Conservation (phyloP, 108 stramenopile species). For the Bacterosira constricta region DNA sequence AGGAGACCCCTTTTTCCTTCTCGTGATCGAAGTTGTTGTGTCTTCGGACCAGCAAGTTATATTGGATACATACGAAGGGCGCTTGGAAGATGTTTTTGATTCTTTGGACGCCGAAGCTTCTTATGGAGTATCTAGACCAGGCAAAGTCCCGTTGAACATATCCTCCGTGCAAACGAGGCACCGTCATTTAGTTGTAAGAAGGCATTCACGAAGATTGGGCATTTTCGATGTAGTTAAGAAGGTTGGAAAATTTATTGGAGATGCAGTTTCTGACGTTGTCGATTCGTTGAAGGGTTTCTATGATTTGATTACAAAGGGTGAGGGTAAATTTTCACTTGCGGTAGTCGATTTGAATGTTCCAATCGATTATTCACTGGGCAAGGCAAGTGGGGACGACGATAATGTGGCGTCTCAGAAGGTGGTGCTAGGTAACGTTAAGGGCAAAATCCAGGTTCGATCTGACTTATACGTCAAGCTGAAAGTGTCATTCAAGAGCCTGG, state of each 20-base stretch:
- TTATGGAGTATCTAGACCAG: background rate
- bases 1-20: background rate
- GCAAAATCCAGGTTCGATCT: background rate
- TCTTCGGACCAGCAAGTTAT: background rate
- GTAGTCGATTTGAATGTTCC: too few relatives aligned
- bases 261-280: background rate
- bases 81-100: constrained; percentile 5
- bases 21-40: background rate
- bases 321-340: background rate
- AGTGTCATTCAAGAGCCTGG: background rate
- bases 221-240: background rate
- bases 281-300: background rate
- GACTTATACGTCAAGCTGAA: constrained; percentile 4
- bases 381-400: background rate
- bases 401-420: background rate
- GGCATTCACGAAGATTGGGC: background rate
- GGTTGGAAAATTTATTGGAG: background rate
- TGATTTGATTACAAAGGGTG: background rate
- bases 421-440: background rate
- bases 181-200: background rate
- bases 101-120: constrained; percentile 1
- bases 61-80: background rate
- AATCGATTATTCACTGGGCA: background rate
- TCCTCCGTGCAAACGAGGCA: background rate
- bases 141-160: background rate